Evolutionary conservation across 345 rosid species (phyloP).

Genomic region (Acer yangbiense): DNA sequence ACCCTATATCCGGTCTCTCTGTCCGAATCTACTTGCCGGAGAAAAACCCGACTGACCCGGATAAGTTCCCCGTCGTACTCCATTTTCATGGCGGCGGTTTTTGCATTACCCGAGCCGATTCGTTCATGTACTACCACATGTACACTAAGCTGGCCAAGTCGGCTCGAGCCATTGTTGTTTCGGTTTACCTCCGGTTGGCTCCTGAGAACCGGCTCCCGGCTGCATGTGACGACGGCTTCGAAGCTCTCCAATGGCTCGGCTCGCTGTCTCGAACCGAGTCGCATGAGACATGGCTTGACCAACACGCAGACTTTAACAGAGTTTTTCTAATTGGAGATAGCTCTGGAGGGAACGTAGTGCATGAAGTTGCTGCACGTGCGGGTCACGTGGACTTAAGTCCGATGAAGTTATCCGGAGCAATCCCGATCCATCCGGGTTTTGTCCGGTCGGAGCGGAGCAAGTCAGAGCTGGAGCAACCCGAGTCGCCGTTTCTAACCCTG

Average conservation of each 20-base stretch:
- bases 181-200: slow-evolving; percentile 41
- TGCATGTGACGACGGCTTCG: slow-evolving; percentile 41
- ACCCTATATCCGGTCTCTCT: slow-evolving; percentile 27
- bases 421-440: slow-evolving; percentile 55
- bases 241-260: slow-evolving; percentile 46
- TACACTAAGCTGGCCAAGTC: slow-evolving; percentile 36
- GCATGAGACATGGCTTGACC: slow-evolving; percentile 36
- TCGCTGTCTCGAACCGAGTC: slow-evolving; percentile 34
- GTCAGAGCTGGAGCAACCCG: slow-evolving; percentile 61
- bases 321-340: slow-evolving; percentile 55
- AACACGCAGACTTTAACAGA: slow-evolving; percentile 37
- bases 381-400: slow-evolving; percentile 31
- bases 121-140: slow-evolving; percentile 38
- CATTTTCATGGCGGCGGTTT: slow-evolving; percentile 60
- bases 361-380: slow-evolving; percentile 43
- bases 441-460: slow-evolving; percentile 54
- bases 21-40: slow-evolving; percentile 59
- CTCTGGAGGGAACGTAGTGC: slow-evolving; percentile 50
- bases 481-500: slow-evolving; percentile 57
- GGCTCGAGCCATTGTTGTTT: slow-evolving; percentile 40
- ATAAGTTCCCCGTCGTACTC: slow-evolving; percentile 50
- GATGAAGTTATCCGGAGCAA: slow-evolving; percentile 39
- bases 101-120: slow-evolving; percentile 46
- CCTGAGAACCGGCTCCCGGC: slow-evolving; percentile 54
- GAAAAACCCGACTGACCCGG: background rate